A percentile compares a stretch with the other conserved stretches of the same genome.
Conservation (phyloP, 768 basidiomycete species). For the Imleria badia region DNA sequence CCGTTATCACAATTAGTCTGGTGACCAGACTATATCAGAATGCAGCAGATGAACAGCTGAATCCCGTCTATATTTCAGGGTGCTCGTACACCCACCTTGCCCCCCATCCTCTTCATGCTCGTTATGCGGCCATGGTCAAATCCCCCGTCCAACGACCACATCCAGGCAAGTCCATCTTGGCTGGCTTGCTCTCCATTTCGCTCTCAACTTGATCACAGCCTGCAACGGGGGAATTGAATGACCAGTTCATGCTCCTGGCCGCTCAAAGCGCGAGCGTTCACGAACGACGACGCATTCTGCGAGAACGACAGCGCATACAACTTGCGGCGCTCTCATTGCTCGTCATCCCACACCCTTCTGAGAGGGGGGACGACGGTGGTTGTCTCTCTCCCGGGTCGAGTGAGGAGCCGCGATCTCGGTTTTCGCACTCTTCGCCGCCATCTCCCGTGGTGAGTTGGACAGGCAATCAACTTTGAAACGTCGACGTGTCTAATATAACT, state of each 20-base stretch:
- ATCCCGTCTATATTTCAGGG: not conserved
- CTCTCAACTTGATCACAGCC: too few species aligned
- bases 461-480: too few species aligned
- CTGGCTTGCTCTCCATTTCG: not conserved
- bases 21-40: too few species aligned
- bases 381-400: slow-evolving; percentile 1
- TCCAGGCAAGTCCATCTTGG: slow-evolving; percentile 6
- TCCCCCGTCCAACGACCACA: not conserved
- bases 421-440: slow-evolving; percentile 16
- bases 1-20: too few species aligned
- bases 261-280: slow-evolving; percentile 21
- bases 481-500: not conserved
- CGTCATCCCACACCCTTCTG: slow-evolving; percentile 1
- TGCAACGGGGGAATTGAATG: not conserved
- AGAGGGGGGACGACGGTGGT: not conserved
- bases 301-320: slow-evolving; percentile 5
- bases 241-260: slow-evolving; percentile 15
- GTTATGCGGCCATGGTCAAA: slow-evolving; percentile 3
- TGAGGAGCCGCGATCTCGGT: slow-evolving; percentile 23
- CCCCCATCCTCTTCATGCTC: not conserved
- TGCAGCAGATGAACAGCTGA: not conserved
- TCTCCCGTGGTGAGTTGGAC: slow-evolving; percentile 17
- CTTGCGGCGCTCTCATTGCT: slow-evolving; percentile 1
- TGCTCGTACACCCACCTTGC: not conserved
- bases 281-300: slow-evolving; percentile 16